Evolutionary conservation across 2,329 filamentous ascomycete species (phyloP).

Genomic region (Neopestalotiopsis clavispora): DNA sequence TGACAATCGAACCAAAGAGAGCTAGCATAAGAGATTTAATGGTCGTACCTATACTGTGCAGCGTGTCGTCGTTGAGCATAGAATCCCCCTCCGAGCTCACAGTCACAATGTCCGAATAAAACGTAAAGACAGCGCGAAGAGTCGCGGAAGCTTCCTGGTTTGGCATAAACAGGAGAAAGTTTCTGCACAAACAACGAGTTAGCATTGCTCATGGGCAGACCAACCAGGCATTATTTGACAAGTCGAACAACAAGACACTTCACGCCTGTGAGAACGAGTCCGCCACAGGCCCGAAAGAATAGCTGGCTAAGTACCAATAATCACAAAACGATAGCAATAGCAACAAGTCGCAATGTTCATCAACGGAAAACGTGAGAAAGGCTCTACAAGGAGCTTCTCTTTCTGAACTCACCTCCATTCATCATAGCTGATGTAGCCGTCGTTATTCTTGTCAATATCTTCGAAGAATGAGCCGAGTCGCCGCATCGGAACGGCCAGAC

Average conservation of each 20-base stretch:
- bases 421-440: conserved; percentile 86
- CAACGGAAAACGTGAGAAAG: background rate
- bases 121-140: conserved; percentile 83
- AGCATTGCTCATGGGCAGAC: background rate
- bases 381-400: background rate
- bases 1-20: conserved; percentile 78
- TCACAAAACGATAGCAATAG: background rate
- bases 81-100: conserved; percentile 95
- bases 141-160: conserved; percentile 66
- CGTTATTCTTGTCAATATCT: conserved; percentile 87
- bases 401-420: conserved; percentile 85
- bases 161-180: conserved; percentile 92
- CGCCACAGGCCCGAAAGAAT: background rate
- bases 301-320: background rate
- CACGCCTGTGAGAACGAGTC: background rate
- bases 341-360: background rate
- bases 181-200: conserved; percentile 52
- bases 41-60: conserved; percentile 92
- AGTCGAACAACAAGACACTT: background rate
- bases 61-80: conserved; percentile 84
- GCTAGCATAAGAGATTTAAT: conserved; percentile 69
- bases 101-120: conserved; percentile 88
- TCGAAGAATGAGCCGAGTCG: conserved; percentile 86
- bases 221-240: background rate
- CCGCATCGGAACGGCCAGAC: conserved; percentile 76